These are phyloP conservation scores for Barnettozyma californica DNA, from an alignment of 805 yeast genomes.

Conservation along the genomic window DNA sequence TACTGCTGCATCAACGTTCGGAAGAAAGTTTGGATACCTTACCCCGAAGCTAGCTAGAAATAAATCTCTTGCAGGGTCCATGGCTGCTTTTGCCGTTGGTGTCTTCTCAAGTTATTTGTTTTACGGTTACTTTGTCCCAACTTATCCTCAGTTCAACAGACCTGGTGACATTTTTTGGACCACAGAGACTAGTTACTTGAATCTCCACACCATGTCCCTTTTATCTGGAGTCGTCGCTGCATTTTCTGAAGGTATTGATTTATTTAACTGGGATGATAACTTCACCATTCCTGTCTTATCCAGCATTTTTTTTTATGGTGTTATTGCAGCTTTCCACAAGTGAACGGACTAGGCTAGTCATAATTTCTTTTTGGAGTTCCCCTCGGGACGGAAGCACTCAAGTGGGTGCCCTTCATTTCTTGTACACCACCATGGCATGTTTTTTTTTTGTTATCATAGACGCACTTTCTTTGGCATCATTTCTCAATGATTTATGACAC, in stretches of 20 bases:
- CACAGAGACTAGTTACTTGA: slow-evolving; percentile 51
- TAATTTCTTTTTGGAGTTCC: too few species aligned
- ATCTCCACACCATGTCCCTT: slow-evolving; percentile 47
- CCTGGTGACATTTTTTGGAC: slow-evolving; percentile 64
- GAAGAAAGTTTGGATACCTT: slow-evolving; percentile 77
- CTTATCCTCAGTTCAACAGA: slow-evolving; percentile 45
- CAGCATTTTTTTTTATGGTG: slow-evolving; percentile 53
- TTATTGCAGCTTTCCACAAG: slow-evolving; percentile 34
- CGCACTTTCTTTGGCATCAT: not conserved
- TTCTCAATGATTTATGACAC: too few species aligned
- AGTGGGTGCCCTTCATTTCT: not conserved
- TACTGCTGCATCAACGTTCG: slow-evolving; percentile 93
- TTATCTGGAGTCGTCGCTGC: slow-evolving; percentile 80
- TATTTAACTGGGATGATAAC: slow-evolving; percentile 82
- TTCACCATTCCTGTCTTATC: slow-evolving; percentile 90
- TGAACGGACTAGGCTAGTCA: too few species aligned
- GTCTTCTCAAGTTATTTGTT: slow-evolving; percentile 56
- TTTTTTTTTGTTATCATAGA: not conserved
- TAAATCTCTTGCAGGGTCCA: slow-evolving; percentile 85
- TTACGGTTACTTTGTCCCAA: slow-evolving; percentile 72
- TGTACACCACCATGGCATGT: not conserved
- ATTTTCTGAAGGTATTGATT: slow-evolving; percentile 75
- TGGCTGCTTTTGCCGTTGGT: slow-evolving; percentile 81
- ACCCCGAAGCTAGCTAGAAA: slow-evolving; percentile 71
- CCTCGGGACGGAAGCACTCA: not conserved